Evolutionary conservation across 2,329 filamentous ascomycete species (phyloP).

Genomic region (Sporothrix curviconia): DNA sequence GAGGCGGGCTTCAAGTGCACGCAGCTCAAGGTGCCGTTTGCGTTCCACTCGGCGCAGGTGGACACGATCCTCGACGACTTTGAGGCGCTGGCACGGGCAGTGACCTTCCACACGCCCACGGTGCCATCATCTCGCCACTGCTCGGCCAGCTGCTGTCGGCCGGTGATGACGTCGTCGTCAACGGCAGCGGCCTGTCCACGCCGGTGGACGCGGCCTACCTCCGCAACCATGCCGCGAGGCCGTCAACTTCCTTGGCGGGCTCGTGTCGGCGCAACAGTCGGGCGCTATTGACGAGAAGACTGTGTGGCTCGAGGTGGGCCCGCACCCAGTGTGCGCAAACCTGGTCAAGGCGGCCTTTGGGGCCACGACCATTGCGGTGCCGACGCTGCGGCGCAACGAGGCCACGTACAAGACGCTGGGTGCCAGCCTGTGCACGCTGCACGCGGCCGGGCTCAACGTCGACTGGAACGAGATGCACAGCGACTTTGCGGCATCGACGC

Average conservation of each 20-base stretch:
- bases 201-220: conserved; percentile 57
- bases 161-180: conserved; percentile 29
- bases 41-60: conserved; percentile 49
- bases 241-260: conserved; percentile 60
- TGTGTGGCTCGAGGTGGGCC: conserved; percentile 67
- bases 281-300: conserved; percentile 58
- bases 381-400: conserved; percentile 57
- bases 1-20: conserved; percentile 36
- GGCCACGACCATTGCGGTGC: conserved; percentile 45
- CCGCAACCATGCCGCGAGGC: conserved; percentile 59
- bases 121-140: conserved; percentile 62
- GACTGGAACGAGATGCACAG: conserved; percentile 66
- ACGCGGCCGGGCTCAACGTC: conserved; percentile 55
- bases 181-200: conserved; percentile 36
- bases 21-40: conserved; percentile 44
- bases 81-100: conserved; percentile 35
- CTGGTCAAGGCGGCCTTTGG: conserved; percentile 62
- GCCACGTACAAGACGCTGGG: conserved; percentile 58
- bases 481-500: conserved; percentile 34
- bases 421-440: conserved; percentile 50
- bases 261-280: conserved; percentile 52
- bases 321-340: conserved; percentile 61
- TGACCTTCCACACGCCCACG: conserved; percentile 38
- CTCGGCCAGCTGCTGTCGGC: conserved; percentile 54
- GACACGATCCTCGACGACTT: conserved; percentile 54